Percentiles rank a stretch among this genome's conserved stretches.
These are phyloP conservation scores for Solanum commersonii DNA, from an alignment of 257 asterid genomes.

Conservation along the genomic window DNA sequence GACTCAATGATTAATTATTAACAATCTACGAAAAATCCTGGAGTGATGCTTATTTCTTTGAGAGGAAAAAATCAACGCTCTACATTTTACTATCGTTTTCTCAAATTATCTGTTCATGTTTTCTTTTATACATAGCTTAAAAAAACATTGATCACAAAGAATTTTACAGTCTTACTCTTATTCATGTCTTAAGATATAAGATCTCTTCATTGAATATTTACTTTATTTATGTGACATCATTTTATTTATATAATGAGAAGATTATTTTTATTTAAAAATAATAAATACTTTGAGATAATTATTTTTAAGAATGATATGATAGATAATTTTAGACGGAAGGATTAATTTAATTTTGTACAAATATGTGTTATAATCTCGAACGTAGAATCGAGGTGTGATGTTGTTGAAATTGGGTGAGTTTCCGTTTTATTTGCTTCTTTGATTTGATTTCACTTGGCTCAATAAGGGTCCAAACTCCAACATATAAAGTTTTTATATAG, in stretches of 20 bases:
- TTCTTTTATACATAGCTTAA: too few relatives aligned
- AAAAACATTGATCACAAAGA: too few relatives aligned
- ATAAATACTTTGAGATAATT: neutral
- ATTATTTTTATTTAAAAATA: neutral
- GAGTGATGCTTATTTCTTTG: neutral
- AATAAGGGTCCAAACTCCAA: conserved; percentile 35
- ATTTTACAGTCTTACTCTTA: too few relatives aligned
- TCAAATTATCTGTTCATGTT: too few relatives aligned
- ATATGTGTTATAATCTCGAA: conserved; percentile 1
- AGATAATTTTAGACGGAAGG: too few relatives aligned
- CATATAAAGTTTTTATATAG: conserved; percentile 1
- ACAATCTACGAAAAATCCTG: neutral
- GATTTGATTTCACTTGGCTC: conserved; percentile 47
- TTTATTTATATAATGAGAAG: too few relatives aligned
- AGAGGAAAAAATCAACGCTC: too few relatives aligned
- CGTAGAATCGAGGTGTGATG: conserved; percentile 7
- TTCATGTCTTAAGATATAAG: too few relatives aligned
- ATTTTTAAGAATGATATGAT: neutral
- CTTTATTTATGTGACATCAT: too few relatives aligned
- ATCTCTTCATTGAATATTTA: too few relatives aligned
- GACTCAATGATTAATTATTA: neutral
- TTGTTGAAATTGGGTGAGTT: conserved; percentile 33
- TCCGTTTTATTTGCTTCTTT: neutral
- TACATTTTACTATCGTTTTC: too few relatives aligned
- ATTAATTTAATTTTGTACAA: neutral